phyloP scores from a whole-genome alignment of 768 basidiomycete species.

The Suillus weaverae region DNA sequence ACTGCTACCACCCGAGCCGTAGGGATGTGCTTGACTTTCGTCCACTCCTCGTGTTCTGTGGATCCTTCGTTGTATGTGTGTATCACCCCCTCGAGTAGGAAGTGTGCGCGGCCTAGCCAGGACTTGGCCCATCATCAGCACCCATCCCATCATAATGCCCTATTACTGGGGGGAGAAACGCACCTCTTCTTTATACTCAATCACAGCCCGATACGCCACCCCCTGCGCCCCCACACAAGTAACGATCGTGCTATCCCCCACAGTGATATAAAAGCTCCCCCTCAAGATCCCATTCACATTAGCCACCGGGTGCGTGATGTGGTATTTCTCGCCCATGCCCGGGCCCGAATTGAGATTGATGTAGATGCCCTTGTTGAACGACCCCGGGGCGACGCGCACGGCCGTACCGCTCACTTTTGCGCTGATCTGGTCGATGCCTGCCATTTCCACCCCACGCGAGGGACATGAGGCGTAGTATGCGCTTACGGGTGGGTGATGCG shows the following conservation, averaged over 20 bases:
- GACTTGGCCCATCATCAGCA: conserved; percentile 42
- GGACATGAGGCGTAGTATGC: conserved; percentile 82
- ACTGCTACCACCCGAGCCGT: conserved; percentile 70
- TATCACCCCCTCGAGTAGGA: conserved; percentile 84
- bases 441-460: conserved; percentile 63
- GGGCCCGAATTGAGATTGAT: conserved; percentile 71
- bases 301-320: conserved; percentile 88
- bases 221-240: conserved; percentile 74
- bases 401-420: conserved; percentile 90
- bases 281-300: conserved; percentile 89
- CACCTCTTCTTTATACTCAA: conserved; percentile 97
- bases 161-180: conserved; percentile 22
- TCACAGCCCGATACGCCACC: conserved; percentile 71
- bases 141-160: background rate
- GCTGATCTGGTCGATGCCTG: conserved; percentile 89
- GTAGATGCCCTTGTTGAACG: conserved; percentile 87
- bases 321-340: conserved; percentile 79
- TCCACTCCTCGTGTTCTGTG: conserved; percentile 68
- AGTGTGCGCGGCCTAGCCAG: conserved; percentile 89
- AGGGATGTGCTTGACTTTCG: conserved; percentile 89
- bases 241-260: conserved; percentile 76
- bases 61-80: conserved; percentile 74
- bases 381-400: conserved; percentile 79
- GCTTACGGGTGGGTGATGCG: conserved; percentile 95
- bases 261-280: conserved; percentile 89